phyloP scores from a whole-genome alignment of 2,329 filamentous ascomycete genomes.

The Tympanopsis confertula region DNA sequence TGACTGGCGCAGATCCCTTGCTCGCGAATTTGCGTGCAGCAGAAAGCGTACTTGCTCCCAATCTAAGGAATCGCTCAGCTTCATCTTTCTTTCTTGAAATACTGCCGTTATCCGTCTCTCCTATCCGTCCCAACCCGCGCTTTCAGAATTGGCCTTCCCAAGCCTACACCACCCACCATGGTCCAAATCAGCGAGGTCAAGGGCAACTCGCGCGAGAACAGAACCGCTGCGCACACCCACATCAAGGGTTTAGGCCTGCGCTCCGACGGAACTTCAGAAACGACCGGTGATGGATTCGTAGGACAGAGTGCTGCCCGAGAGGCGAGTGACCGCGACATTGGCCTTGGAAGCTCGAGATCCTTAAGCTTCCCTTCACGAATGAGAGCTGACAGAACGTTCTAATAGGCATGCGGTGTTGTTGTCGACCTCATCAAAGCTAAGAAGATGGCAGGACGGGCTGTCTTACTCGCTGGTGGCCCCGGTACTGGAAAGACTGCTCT shows the following conservation, averaged over 20 bases:
- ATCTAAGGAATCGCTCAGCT: too few species aligned
- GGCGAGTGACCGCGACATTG: slow-evolving; percentile 41
- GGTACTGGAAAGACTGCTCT: slow-evolving; percentile 96
- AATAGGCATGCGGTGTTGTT: slow-evolving; percentile 80
- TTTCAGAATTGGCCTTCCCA: too few species aligned
- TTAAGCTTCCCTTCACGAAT: not conserved
- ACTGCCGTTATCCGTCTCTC: too few species aligned
- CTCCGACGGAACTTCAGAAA: slow-evolving; percentile 74
- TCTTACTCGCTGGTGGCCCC: slow-evolving; percentile 84
- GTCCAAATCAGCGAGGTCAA: slow-evolving; percentile 91
- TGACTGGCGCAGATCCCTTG: too few species aligned
- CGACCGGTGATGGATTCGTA: slow-evolving; percentile 71
- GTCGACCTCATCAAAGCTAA: slow-evolving; percentile 92
- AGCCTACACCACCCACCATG: slow-evolving; percentile 47
- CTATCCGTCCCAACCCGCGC: too few species aligned
- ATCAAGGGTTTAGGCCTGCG: slow-evolving; percentile 90
- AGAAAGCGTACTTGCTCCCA: too few species aligned
- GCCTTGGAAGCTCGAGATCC: too few species aligned
- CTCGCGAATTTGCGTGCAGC: too few species aligned
- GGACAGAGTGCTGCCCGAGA: slow-evolving; percentile 82
- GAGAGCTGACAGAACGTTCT: slow-evolving; percentile 1
- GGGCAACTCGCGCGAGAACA: slow-evolving; percentile 85
- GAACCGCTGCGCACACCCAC: slow-evolving; percentile 92
- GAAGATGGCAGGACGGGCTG: slow-evolving; percentile 93
- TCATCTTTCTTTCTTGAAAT: too few species aligned